Percentiles rank a stretch among this genome's conserved stretches.
phyloP scores from a whole-genome alignment of 768 basidiomycete species.

The Tubosaeta brunneosetosa region DNA sequence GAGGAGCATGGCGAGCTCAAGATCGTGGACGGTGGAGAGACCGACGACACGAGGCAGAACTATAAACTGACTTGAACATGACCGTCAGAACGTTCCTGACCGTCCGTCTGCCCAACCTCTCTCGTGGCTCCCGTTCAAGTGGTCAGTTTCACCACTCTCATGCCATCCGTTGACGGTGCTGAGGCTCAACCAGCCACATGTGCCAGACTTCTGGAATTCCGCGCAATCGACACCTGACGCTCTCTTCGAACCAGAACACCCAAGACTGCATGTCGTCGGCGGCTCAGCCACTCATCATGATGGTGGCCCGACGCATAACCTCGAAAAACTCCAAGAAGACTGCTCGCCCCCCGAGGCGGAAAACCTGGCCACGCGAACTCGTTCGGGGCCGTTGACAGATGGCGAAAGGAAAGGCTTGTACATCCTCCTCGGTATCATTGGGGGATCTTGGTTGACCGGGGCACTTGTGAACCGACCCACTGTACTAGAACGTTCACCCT shows the following conservation, averaged over 20 bases:
- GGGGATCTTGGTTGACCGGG: constrained; percentile 45
- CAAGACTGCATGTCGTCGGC: constrained; percentile 50
- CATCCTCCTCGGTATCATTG: constrained; percentile 44
- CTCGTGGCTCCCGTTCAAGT: constrained; percentile 42
- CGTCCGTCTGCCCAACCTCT: constrained; percentile 55
- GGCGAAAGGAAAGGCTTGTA: constrained; percentile 49
- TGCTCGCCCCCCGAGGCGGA: constrained; percentile 15
- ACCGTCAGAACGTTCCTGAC: too few species aligned
- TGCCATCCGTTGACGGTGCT: too few species aligned
- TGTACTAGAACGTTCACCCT: constrained; percentile 12
- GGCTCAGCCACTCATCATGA: constrained; percentile 43
- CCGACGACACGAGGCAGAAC: constrained; percentile 52
- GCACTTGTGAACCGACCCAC: constrained; percentile 23
- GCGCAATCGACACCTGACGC: constrained; percentile 33
- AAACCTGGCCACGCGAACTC: constrained; percentile 19
- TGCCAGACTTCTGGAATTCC: constrained; percentile 57
- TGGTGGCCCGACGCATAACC: constrained; percentile 44
- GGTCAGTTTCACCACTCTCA: constrained; percentile 1
- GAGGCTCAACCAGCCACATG: constrained; percentile 47
- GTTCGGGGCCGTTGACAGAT: constrained; percentile 33
- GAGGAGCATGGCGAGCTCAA: constrained; percentile 55
- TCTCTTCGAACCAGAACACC: constrained; percentile 27
- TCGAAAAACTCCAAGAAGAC: constrained; percentile 25
- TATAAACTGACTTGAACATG: neutral
- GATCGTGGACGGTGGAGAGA: constrained; percentile 22